Evolutionary conservation across 192 early-diverging fungal species (phyloP), one percentile per base, ranked within the genome.

Genomic region (Chytriomyces hyalinus): DNA sequence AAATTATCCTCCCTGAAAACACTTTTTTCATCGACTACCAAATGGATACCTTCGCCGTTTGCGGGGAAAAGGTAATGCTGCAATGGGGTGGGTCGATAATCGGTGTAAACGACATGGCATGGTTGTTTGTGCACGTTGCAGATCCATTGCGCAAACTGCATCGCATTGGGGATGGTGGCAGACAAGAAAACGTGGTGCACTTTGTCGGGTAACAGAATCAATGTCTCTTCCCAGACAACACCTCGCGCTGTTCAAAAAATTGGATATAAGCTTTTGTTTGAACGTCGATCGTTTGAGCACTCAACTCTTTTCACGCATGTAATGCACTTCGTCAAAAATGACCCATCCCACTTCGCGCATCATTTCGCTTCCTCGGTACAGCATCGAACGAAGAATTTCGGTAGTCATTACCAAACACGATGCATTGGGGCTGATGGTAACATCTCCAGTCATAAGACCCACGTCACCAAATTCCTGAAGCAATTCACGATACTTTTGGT

Each of bases 71-170:
- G 80, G 71, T 99, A 99, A 79, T 99, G 97, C 80, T 99, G 96
- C 78, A 99, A 82, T 4, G 97, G 97, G 4, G 96, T 97, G 8
- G 97, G 97, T 45, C 97, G 91, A 81, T 92, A 98, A 82, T 98
- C 94, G 11, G 97, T 99, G 81, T 97, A 98, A 4, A 99, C 96
- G 69, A 99, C 95, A 76, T 99, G 96, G 83, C 96, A 98, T n/a
- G 96, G 93, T 83, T 97, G 95, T 75, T 94, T 88, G 85, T 99
- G 94, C 44, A 94, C 93, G 75, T 93, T 94, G 76, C 92, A 92
- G 75, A 99, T 97, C 97, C 97, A 99, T 86, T 98, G 93, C 28
- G 97, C 96, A 87, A 99, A 99, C 80, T 99, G 93, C 91, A 97
- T 93, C 8, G 97, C 96, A 72, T 99, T 99, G 44, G 97, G 97